These are phyloP conservation scores for Nakazawaea siamensis DNA, from an alignment of 805 yeast species.

Conservation along the genomic window DNA sequence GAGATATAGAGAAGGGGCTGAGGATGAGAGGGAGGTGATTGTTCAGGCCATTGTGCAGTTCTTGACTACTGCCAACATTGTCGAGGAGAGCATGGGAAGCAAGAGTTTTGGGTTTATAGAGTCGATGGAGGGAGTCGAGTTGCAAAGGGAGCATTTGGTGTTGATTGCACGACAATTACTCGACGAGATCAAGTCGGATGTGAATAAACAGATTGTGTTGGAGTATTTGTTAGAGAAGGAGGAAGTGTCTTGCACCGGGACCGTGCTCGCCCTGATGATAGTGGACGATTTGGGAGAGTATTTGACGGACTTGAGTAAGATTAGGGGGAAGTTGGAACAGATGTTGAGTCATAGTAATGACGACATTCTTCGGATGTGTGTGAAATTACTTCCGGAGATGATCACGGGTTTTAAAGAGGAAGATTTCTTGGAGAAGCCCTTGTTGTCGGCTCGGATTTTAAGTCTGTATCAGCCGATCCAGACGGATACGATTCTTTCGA, in stretches of 20 bases:
- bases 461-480: constrained; percentile 21
- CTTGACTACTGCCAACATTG: constrained; percentile 19
- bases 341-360: constrained; percentile 19
- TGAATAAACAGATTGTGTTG: constrained; percentile 22
- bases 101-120: no score
- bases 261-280: constrained; percentile 20
- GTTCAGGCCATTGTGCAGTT: constrained; percentile 21
- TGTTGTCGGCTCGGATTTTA: constrained; percentile 22
- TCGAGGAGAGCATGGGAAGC: no score
- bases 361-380: no score
- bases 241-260: constrained; percentile 16
- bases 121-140: no score
- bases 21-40: no score
- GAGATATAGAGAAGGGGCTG: no score
- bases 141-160: no score
- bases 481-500: constrained; percentile 22
- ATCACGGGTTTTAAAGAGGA: constrained; percentile 1
- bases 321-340: constrained; percentile 33
- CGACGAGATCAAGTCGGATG: constrained; percentile 27
- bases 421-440: constrained; percentile 21
- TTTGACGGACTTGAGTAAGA: constrained; percentile 27
- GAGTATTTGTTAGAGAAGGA: constrained; percentile 8
- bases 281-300: constrained; percentile 23
- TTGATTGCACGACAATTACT: no score
- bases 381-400: background rate